Percentiles rank a stretch among this genome's conserved stretches.
Evolutionary conservation across 805 yeast species (phyloP).

Genomic region (Sugiyamaella smithiae): DNA sequence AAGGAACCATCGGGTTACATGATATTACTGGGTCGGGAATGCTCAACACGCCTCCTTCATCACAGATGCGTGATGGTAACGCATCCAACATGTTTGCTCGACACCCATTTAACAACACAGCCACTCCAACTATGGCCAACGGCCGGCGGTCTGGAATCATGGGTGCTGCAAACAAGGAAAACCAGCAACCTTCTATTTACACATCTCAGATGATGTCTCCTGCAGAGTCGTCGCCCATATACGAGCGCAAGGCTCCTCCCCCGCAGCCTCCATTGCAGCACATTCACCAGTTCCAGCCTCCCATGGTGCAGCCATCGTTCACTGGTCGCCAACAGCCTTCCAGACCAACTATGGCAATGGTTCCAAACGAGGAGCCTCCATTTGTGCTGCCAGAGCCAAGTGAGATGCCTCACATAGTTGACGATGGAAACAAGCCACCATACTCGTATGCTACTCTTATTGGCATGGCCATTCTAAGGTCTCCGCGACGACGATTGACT

Average conservation of each 20-base stretch:
- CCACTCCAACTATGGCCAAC: constrained; percentile 2
- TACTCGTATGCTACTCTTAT: constrained; percentile 91
- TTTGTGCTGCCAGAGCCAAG: constrained; percentile 14
- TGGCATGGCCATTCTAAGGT: constrained; percentile 86
- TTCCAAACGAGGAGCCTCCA: neutral
- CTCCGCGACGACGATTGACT: constrained; percentile 69
- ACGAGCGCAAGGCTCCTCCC: constrained; percentile 9
- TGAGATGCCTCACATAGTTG: constrained; percentile 32
- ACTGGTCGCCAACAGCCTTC: neutral
- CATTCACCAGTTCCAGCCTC: constrained; percentile 1
- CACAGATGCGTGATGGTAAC: constrained; percentile 18
- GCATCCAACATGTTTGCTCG: neutral
- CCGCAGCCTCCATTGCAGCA: neutral
- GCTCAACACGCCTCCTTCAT: constrained; percentile 25
- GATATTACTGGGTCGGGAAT: constrained; percentile 19
- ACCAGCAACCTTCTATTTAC: constrained; percentile 1
- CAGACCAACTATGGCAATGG: neutral
- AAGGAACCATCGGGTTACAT: neutral
- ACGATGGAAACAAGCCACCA: constrained; percentile 78
- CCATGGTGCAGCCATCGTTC: neutral
- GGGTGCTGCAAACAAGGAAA: constrained; percentile 10
- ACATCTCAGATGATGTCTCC: constrained; percentile 23
- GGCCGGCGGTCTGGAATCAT: neutral
- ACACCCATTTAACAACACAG: neutral
- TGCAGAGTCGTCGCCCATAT: constrained; percentile 20